phyloP scores from a whole-genome alignment of 2,329 filamentous ascomycete genomes.

The Aspergillus fischeri region DNA sequence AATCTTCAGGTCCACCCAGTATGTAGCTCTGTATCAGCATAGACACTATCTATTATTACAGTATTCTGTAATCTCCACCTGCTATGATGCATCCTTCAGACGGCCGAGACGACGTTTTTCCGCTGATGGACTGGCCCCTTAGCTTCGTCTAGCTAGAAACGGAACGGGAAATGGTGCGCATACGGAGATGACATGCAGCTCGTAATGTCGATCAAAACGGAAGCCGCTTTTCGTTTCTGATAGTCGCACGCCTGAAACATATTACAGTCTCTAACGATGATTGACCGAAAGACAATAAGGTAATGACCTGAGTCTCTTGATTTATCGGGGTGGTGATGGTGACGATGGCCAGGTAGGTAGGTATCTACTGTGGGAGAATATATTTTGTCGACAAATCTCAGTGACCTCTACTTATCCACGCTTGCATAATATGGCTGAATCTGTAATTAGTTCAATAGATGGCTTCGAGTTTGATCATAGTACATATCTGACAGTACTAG shows the following conservation, averaged over 20 bases:
- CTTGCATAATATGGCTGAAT: no score
- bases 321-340: no score
- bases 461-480: no score
- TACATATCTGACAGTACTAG: no score
- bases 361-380: no score
- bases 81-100: neutral
- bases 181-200: conserved; percentile 12
- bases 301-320: neutral
- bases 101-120: neutral
- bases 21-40: neutral
- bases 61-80: neutral
- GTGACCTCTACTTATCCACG: no score
- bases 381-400: no score
- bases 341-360: no score
- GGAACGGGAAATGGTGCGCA: neutral
- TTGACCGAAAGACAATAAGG: neutral
- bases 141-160: neutral
- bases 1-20: neutral
- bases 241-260: neutral
- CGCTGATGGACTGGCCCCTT: neutral
- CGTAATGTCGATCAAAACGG: conserved; percentile 9
- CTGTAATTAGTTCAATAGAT: no score
- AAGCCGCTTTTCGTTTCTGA: neutral
- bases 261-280: neutral
- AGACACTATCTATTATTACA: neutral